A percentile compares a stretch with the other conserved stretches of the same genome.
phyloP scores from a whole-genome alignment of 768 basidiomycete species.

The Lactarius sanguifluus region DNA sequence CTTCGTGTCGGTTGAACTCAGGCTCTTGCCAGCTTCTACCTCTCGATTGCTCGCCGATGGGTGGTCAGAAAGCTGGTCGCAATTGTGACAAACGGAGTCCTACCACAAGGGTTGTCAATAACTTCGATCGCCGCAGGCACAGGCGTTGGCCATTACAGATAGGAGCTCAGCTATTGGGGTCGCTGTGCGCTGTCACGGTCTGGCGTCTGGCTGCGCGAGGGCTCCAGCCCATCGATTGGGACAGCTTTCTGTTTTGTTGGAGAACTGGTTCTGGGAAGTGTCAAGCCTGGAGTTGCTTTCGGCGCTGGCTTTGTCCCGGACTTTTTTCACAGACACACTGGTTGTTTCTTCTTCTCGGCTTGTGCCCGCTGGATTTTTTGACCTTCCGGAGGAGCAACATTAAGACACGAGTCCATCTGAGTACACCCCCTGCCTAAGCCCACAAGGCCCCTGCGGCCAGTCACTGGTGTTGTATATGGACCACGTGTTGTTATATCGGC shows the following conservation, averaged over 20 bases:
- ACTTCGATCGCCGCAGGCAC: background rate
- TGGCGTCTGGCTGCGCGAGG: background rate
- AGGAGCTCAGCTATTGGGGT: background rate
- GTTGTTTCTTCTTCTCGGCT: background rate
- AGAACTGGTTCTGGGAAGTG: background rate
- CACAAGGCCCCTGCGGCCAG: background rate
- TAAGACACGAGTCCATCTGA: background rate
- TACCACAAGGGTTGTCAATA: background rate
- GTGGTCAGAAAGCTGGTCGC: background rate
- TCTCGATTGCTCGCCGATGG: background rate
- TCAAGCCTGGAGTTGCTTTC: background rate
- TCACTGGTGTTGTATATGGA: background rate
- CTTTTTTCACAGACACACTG: background rate
- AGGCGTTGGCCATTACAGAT: background rate
- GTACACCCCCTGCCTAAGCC: background rate
- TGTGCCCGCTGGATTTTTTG: background rate
- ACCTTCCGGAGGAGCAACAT: background rate
- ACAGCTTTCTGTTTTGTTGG: background rate
- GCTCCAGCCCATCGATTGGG: background rate
- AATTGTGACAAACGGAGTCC: background rate
- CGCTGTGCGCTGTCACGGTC: background rate
- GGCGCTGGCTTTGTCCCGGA: background rate
- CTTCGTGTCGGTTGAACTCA: background rate
- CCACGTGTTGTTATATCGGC: background rate
- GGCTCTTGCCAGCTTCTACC: background rate